Base-by-base conservation (phyloP, 352 stramenopile species). In the Plasmopara viticola region DNA sequence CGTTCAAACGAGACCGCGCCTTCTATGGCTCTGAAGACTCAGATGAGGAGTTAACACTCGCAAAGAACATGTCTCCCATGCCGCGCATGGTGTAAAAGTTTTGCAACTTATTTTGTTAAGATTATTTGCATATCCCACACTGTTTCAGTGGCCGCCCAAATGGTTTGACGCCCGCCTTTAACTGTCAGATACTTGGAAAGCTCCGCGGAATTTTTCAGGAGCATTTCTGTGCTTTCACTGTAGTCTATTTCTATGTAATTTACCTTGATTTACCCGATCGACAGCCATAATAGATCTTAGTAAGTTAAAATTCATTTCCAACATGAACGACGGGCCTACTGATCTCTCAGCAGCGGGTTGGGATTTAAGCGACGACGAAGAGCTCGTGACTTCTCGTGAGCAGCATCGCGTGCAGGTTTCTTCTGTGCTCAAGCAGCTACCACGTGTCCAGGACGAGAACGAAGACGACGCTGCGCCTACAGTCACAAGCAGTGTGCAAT, bases 1-100 rank as follows among this genome's bases (percentile, higher is more conserved):
- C 66, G 14, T 53, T 69, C 66, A 74, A 72, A 49, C 74, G 69
- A 48, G 69, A 72, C 40, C 70, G 72, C 15, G 71, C 79, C 35
- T 81, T 77, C 61, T 86, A 78, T 52, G 74, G 76, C 43, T 70
- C 81, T 2, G 76, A 82, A 42, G 76, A 90, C 55, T 86, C 79
- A 34, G 76, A 90, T 29, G 79, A 87, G 35, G 74, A 85, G 25
- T 60, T 87, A 33, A 76, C 79, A 25, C 62, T 90, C 15, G 69
- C 74, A 20, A 65, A 78, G 50, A 78, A 87, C 61, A 86, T 77
- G 71, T 87, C 79, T 3, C 79, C 79, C 9, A 53, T 56, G 56
- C 60, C 64, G 9, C 51, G 56, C 10, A 57, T 68, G 54, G 51
- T 65, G 35, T 66, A 70, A 48, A 56, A 52, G 2, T 53, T 20